phyloP scores from a whole-genome alignment of 2,329 filamentous ascomycete species.

The Fonsecaea nubica region DNA sequence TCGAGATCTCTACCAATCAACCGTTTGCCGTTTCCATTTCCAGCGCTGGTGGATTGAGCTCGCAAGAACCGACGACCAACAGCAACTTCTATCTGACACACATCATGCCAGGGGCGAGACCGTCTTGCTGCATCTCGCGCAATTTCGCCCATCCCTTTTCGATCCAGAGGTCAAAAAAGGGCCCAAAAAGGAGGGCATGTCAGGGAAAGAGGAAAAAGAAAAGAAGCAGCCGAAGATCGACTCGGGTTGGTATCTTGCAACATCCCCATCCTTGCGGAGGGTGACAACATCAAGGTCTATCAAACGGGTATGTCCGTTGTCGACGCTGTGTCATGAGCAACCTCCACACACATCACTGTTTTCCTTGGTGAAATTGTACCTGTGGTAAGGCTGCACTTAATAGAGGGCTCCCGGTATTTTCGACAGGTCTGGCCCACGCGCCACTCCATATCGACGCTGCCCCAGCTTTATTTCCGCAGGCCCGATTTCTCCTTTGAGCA shows the following conservation, averaged over 20 bases:
- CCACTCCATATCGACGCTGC: neutral
- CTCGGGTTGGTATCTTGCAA: neutral
- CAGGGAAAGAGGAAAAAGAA: neutral
- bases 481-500: conserved; percentile 2
- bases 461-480: neutral
- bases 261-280: neutral
- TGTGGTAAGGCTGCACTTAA: neutral
- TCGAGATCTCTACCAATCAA: conserved; percentile 21
- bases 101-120: conserved; percentile 8
- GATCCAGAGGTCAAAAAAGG: neutral
- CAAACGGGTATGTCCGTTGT: conserved; percentile 15
- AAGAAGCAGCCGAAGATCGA: neutral
- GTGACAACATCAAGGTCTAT: conserved; percentile 1
- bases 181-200: neutral
- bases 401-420: neutral
- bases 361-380: neutral
- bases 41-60: neutral
- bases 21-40: conserved; percentile 9
- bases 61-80: neutral
- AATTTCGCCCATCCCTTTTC: neutral
- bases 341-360: neutral
- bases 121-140: neutral
- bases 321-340: conserved; percentile 7
- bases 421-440: neutral
- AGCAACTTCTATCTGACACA: neutral